These are phyloP conservation scores for Blumeriella jaapii DNA, from an alignment of 2,329 filamentous ascomycete species.

Conservation along the genomic window DNA sequence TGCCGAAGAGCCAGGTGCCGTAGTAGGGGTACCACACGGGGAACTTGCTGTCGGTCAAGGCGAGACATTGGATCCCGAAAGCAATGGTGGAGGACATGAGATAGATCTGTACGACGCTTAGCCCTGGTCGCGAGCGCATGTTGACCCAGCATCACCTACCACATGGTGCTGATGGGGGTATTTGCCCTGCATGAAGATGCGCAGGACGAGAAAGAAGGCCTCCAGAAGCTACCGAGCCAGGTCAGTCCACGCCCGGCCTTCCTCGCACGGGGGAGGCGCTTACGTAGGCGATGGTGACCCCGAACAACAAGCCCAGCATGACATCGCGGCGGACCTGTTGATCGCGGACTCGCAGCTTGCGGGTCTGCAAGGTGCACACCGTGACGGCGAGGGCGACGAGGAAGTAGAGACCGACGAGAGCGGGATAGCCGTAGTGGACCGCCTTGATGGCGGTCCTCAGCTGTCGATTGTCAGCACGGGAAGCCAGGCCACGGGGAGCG, in stretches of 20 bases:
- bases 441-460: constrained; percentile 15
- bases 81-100: constrained; percentile 49
- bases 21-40: constrained; percentile 52
- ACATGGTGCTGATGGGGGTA: constrained; percentile 23
- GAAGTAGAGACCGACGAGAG: constrained; percentile 46
- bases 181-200: constrained; percentile 16
- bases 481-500: too few species aligned
- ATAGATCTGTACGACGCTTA: constrained; percentile 33
- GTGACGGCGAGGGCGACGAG: constrained; percentile 38
- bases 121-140: not conserved
- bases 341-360: constrained; percentile 27
- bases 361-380: constrained; percentile 42
- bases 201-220: constrained; percentile 19
- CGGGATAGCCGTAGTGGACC: constrained; percentile 48
- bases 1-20: constrained; percentile 48
- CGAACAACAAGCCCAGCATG: constrained; percentile 31
- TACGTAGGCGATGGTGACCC: constrained; percentile 31
- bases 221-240: constrained; percentile 25
- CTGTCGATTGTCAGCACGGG: constrained; percentile 12
- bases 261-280: too few species aligned
- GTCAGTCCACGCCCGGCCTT: constrained; percentile 12
- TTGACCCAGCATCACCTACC: constrained; percentile 16
- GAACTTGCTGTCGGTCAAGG: constrained; percentile 38
- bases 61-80: constrained; percentile 49
- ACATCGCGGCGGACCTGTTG: constrained; percentile 32